Evolutionary conservation across 495 filamentous ascomycete species (phyloP).

Genomic region (Aspergillus conjunctus): DNA sequence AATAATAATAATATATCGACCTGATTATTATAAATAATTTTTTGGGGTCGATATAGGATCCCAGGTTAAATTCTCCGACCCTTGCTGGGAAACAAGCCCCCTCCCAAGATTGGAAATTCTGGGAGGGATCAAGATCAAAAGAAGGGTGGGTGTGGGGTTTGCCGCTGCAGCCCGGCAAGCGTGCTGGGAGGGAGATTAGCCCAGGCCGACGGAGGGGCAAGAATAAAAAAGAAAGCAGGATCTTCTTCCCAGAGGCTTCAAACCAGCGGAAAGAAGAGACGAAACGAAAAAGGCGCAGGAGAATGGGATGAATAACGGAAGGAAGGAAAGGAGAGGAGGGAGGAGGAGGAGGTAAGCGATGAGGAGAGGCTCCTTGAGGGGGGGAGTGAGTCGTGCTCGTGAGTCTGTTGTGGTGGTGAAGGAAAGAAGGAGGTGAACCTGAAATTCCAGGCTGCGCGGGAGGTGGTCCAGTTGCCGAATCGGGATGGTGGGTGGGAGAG

Average conservation of each 20-base stretch:
- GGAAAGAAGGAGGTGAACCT: constrained; percentile 12
- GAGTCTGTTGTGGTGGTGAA: neutral
- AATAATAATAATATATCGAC: neutral
- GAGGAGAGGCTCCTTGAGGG: neutral
- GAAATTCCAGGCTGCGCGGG: constrained; percentile 22
- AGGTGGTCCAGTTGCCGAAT: constrained; percentile 16
- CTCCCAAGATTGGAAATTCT: constrained; percentile 16
- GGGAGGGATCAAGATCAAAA: constrained; percentile 30
- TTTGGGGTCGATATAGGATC: neutral
- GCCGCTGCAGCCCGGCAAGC: constrained; percentile 43
- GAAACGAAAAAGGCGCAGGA: constrained; percentile 6
- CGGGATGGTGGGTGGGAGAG: constrained; percentile 1
- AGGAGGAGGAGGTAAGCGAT: constrained; percentile 1
- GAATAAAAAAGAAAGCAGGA: constrained; percentile 5
- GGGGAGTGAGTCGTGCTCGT: neutral
- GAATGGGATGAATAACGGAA: constrained; percentile 7
- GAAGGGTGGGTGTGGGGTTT: constrained; percentile 65
- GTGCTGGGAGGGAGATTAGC: constrained; percentile 25
- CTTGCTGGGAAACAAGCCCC: constrained; percentile 26
- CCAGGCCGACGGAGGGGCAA: constrained; percentile 20
- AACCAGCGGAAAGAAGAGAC: neutral
- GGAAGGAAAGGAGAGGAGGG: constrained; percentile 2
- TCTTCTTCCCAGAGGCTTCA: neutral
- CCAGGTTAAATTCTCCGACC: constrained; percentile 21
- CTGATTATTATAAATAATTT: neutral